Evolutionary conservation across 1,284 basidiomycete species (phyloP), one percentile per base, ranked within the genome.

Genomic region (Trichosporon sp.): DNA sequence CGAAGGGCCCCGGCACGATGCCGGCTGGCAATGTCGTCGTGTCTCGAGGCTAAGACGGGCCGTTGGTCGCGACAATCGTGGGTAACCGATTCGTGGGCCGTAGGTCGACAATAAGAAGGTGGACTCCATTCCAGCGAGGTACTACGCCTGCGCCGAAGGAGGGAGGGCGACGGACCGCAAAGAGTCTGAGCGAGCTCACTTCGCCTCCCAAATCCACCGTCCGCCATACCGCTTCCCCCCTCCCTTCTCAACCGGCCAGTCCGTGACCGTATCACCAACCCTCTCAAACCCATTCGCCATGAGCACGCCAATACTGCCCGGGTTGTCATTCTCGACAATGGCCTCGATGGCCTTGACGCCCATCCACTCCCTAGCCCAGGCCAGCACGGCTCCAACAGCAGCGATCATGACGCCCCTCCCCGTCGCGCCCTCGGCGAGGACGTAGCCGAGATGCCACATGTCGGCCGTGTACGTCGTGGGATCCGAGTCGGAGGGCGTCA

Each of bases 241-340:
- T 12, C 75, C 76, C 69, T 78, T 78, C 19, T 74, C 73, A 68
- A 71, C 74, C 1, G 77, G 75, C 76, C 75, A 76, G 38, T 70
- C 43, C 12, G 71, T 69, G 19, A 46, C 26, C 12, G 69, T 35
- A 16, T 67, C 66, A 10, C 54, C 63, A 31, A 71, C 51, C 10
- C 48, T 16, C 35, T 31, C 21, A 56, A 77, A 68, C n/a, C 76
- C 74, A 46, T 75, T 76, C 40, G 68, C 63, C n/a, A 4, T 16
- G 5, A 75, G 16, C 11, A 76, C 71, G 2, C 12, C 32, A 1
- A n/a, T 35, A 12, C 65, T 68, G 4, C 66, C 73, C 14, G 61
- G 35, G 54, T 76, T 76, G 68, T 76, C 69, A 26, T 31, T 14
- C 56, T 74, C 71, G 63, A 70, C 66, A 16, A 21, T 66, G 35